These are phyloP conservation scores for Gremmenia infestans DNA, from an alignment of 2,329 filamentous ascomycete genomes.

Conservation along the genomic window DNA sequence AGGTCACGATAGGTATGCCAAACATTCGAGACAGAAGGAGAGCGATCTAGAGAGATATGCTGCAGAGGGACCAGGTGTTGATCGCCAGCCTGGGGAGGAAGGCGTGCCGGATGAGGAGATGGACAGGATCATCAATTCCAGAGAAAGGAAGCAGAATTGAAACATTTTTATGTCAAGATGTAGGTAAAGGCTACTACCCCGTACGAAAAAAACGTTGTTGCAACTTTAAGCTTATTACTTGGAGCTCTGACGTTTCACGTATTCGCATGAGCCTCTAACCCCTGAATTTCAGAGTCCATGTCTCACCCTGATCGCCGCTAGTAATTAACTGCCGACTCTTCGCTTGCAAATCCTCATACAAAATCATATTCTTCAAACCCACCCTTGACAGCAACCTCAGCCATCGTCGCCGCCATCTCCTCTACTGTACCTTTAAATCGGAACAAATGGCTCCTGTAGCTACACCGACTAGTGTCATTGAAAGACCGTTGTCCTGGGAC, in stretches of 20 bases:
- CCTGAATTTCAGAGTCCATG: too few species aligned
- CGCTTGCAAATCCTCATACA: too few species aligned
- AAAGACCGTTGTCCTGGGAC: neutral
- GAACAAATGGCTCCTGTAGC: neutral
- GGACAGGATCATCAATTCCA: constrained; percentile 7
- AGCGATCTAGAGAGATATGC: constrained; percentile 35
- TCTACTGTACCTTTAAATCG: constrained; percentile 1
- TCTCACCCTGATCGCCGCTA: too few species aligned
- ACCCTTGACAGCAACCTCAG: constrained; percentile 11
- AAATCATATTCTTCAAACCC: too few species aligned
- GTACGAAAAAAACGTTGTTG: too few species aligned
- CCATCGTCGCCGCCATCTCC: constrained; percentile 12
- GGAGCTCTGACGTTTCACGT: too few species aligned
- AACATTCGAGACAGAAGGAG: constrained; percentile 35
- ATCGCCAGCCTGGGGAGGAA: constrained; percentile 19
- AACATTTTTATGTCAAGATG: neutral
- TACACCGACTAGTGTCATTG: constrained; percentile 7
- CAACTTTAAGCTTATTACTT: too few species aligned
- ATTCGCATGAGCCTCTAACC: too few species aligned
- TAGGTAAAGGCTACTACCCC: too few species aligned
- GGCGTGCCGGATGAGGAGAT: constrained; percentile 25
- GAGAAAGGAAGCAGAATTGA: constrained; percentile 10
- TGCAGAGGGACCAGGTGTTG: constrained; percentile 33
- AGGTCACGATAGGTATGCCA: constrained; percentile 34
- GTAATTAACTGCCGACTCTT: too few species aligned